Evolutionary conservation across 345 rosid species (phyloP), one percentile per base, ranked within the genome.

Genomic region (Boechera stricta): DNA sequence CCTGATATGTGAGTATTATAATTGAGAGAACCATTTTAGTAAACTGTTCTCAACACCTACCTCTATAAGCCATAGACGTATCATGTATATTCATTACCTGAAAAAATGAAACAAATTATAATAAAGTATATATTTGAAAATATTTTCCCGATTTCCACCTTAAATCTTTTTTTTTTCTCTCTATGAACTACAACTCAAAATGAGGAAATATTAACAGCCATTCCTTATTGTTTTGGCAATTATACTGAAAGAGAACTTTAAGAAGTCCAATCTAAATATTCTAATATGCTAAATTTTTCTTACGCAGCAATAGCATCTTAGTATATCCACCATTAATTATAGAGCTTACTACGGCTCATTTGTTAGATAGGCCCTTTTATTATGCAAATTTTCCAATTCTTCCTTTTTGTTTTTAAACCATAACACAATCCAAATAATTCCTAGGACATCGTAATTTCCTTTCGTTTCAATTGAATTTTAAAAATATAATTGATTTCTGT

Each of bases 1-100:
- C 16, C 29, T 49, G 76, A 61, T 26, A 49, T 72, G 10, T 45
- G n/a, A 21, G 59, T 60, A 35, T 57, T 71, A 15, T 18, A 31
- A 57, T 15, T 15, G 7, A 41, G 4, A 41, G 4, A 70, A 69
- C 64, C 64, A 55, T 5, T 42, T 11, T 5, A 53, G 26, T 15
- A 36, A 36, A 10, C 45, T 35, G 2, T 60, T 51, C 33, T 18
- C 71, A 64, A 16, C 10, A 24, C 24, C 10, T 41, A 2, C 26
- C 2, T 61, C 49, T 5, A 62, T 33, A 6, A 33, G 38, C 9
- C 7, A 6, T 35, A 33, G 6, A 33, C 36, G 36, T 33, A 33
- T 6, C 36, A 5, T 33, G 24, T 21, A 21, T 28, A 2, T 28
- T 28, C 29, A 28, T 28, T 28, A 28, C 29, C 29, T 28, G 29